These are phyloP conservation scores for Platanthera guangdongensis DNA, from an alignment of 106 monocot species.

Conservation along the genomic window DNA sequence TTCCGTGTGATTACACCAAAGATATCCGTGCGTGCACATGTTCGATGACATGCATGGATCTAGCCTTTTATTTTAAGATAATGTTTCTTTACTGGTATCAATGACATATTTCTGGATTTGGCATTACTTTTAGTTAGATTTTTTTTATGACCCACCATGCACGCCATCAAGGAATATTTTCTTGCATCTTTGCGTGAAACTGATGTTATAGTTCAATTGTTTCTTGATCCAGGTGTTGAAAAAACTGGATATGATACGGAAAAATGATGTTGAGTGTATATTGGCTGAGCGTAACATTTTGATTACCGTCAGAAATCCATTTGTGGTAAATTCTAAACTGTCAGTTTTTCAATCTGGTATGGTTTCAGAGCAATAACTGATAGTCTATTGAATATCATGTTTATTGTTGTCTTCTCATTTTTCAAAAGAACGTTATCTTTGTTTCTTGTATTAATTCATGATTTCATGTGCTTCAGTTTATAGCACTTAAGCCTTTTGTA, in stretches of 20 bases:
- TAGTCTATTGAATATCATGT: not conserved
- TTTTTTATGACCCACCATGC: too few species aligned
- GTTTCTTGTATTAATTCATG: not conserved
- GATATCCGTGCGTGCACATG: not conserved
- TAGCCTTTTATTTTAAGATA: not conserved
- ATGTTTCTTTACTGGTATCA: not conserved
- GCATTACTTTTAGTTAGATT: not conserved
- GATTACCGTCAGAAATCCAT: constrained; percentile 73
- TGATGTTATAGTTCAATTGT: not conserved
- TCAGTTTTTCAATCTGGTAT: too few species aligned
- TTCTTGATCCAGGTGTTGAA: constrained; percentile 44
- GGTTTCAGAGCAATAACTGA: not conserved
- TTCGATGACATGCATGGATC: not conserved
- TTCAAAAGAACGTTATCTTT: not conserved
- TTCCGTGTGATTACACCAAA: too few species aligned
- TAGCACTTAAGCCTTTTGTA: not conserved
- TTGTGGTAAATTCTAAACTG: constrained; percentile 40
- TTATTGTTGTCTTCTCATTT: not conserved
- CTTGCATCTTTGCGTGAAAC: not conserved
- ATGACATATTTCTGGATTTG: not conserved
- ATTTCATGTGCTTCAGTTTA: not conserved
- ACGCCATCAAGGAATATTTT: not conserved
- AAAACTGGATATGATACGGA: constrained; percentile 66
- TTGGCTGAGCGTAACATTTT: constrained; percentile 71
- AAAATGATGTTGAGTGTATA: constrained; percentile 69